Evolutionary conservation across 2,329 filamentous ascomycete species (phyloP), one percentile per base, ranked within the genome.

Genomic region (Diplodia intermedia): DNA sequence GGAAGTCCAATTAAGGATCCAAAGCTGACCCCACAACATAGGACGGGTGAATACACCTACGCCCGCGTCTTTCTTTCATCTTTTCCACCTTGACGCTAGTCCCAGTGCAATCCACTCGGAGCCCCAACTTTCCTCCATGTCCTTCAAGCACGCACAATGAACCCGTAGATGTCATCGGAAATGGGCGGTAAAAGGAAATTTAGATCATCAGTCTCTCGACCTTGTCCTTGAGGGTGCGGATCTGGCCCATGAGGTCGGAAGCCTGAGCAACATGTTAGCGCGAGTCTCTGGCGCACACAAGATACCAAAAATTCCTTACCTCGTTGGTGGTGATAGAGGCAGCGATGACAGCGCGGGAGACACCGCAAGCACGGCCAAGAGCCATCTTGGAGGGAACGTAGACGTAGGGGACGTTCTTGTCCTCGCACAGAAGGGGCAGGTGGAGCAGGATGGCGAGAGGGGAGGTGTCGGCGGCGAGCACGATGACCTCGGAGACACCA

Each of bases 161-260:
- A 31, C 8, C 9, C 7, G 12, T 4, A n/a, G 18, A 36, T 18
- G 36, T 31, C 56, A 15, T 50, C 29, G 15, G 40, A n/a, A 31
- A 18, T n/a, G 4, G 53, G 26, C 29, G 40, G 29, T 26, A 23
- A 18, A 18, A 36, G 29, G 33, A 18, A 23, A 20, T 47, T 69
- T 82, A 97, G 83, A 97, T 97, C 85, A 94, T 93, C 73, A 97
- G 87, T 75, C 94, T 88, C 87, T 98, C 94, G 67, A 98, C 92
- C 89, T 97, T 96, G 82, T 96, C 92, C 86, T 94, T 96, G 77
- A 97, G 86, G 72, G 89, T 86, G 75, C 91, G 88, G 81, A 98
- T 97, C 86, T 96, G 93, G 76, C 88, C 87, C 81, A 90, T 91
- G 69, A 98, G 86, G 81, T 97, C 94, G 76, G 81, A 75, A 61